Base-by-base conservation (phyloP, 768 basidiomycete genomes). In the Xerocomellus dryophilus region DNA sequence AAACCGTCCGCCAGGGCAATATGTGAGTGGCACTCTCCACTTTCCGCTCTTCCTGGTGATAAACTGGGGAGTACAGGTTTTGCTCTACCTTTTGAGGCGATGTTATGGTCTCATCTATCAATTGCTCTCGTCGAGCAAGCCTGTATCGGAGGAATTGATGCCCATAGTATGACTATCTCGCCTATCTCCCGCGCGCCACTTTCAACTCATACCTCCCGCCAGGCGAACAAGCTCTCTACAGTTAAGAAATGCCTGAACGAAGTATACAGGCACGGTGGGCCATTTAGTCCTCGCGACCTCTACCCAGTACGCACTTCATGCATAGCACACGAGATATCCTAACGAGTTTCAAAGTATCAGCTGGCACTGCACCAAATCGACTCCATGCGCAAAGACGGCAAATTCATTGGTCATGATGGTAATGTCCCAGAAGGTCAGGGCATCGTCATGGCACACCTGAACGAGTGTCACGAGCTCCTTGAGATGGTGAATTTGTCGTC, bases 131-230 rank as follows among this genome's bases (percentile, higher is more conserved):
- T 93, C 93, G 18, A 93, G 90, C 58, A 96, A 98, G 73, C 97
- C 97, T 0, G 94, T 99, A 3, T 96, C 93, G 0, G 97, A 99
- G 71, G 97, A 98, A 70, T 75, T 99, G 15, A 98, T 98, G 90
- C 95, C 95, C 6, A 82, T 97, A 36, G 95, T 95, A 70, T 51
- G 82, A 66, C 38, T 66, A 57, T 40, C 17, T 50, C 34, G 0
- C 20, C 35, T 48, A 2, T 38, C 50, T 20, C 42, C 18, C 9
- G 8, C 8, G 21, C 12, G 4, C 20, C 38, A 40, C 15, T 36
- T 12, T 32, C 23, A 31, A 35, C 47, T 61, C 41, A 45, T 20
- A 23, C 21, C 27, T 43, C 34, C 0, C n/a, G 9, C 3, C 58
- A 96, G 94, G 93, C 95, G 7, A 98, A 98, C 75, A 98, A 98